A percentile compares a stretch with the other conserved stretches of the same genome.
Conservation (phyloP, 805 yeast species). For the Clavispora phyllophila region DNA sequence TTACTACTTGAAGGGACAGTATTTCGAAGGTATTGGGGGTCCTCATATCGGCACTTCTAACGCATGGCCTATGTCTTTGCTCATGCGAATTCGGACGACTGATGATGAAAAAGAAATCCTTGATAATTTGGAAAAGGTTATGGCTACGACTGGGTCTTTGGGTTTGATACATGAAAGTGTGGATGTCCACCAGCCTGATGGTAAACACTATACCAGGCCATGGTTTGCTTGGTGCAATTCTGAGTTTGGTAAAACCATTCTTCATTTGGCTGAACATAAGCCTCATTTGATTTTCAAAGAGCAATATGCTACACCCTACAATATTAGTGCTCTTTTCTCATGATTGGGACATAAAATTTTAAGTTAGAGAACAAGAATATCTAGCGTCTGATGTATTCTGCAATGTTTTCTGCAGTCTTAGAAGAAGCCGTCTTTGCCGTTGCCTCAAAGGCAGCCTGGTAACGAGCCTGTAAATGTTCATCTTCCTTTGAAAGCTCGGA, state of each 20-base stretch:
- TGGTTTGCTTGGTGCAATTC: slow-evolving; percentile 97
- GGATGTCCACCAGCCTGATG: slow-evolving; percentile 50
- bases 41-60: slow-evolving; percentile 78
- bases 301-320: slow-evolving; percentile 27
- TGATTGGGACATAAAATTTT: background rate
- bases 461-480: slow-evolving; percentile 57
- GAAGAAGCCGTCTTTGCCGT: slow-evolving; percentile 59
- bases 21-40: slow-evolving; percentile 79
- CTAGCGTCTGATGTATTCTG: slow-evolving; percentile 47
- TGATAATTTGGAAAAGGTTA: slow-evolving; percentile 43
- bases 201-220: slow-evolving; percentile 60
- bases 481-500: slow-evolving; percentile 52
- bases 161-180: slow-evolving; percentile 86
- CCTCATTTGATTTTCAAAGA: slow-evolving; percentile 65
- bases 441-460: slow-evolving; percentile 65
- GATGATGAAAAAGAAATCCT: slow-evolving; percentile 66
- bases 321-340: slow-evolving; percentile 21
- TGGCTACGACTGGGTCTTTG: slow-evolving; percentile 61
- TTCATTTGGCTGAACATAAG: slow-evolving; percentile 66
- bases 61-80: slow-evolving; percentile 91
- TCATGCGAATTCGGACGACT: slow-evolving; percentile 69
- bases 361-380: background rate
- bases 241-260: slow-evolving; percentile 83
- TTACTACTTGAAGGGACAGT: slow-evolving; percentile 58
- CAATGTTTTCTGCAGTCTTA: slow-evolving; percentile 67